Evolutionary conservation across 345 rosid genomes (phyloP).

Genomic region (Salix suchowensis): DNA sequence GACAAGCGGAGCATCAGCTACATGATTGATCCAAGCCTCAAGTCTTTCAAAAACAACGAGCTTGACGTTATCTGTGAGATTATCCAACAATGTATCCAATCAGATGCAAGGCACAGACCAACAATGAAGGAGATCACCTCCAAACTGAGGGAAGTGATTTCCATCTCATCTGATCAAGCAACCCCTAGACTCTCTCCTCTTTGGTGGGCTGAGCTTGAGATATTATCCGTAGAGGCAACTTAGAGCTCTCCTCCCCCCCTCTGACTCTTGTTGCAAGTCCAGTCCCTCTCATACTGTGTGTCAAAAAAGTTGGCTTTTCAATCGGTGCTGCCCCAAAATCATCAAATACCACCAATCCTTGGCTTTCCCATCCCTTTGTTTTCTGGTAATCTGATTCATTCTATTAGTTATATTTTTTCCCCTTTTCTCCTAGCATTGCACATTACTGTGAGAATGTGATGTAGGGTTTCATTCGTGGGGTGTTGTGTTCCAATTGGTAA

Average conservation of each 20-base stretch:
- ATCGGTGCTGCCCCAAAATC: neutral
- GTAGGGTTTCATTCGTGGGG: neutral
- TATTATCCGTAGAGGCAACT: conserved; percentile 79
- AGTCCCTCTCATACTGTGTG: neutral
- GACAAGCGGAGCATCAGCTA: conserved; percentile 37
- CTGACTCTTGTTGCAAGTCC: neutral
- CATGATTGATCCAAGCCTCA: conserved; percentile 65
- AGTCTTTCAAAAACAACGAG: conserved; percentile 62
- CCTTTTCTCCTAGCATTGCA: neutral
- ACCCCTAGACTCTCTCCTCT: conserved; percentile 89
- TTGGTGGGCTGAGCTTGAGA: conserved; percentile 99
- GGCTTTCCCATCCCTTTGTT: neutral
- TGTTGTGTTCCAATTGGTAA: conserved; percentile 1
- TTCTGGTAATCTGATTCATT: neutral
- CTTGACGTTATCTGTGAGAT: conserved; percentile 62
- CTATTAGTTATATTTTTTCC: neutral
- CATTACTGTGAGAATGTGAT: neutral
- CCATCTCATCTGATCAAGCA: conserved; percentile 80
- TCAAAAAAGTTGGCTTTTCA: conserved; percentile 4
- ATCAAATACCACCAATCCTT: neutral
- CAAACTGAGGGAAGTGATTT: conserved; percentile 55
- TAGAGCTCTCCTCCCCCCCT: conserved; percentile 14
- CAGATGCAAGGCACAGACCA: conserved; percentile 57
- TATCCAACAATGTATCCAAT: conserved; percentile 48
- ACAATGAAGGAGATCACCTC: conserved; percentile 54